Base-by-base conservation (phyloP, 495 filamentous ascomycete species). In the Aspergillus bertholletiae region DNA sequence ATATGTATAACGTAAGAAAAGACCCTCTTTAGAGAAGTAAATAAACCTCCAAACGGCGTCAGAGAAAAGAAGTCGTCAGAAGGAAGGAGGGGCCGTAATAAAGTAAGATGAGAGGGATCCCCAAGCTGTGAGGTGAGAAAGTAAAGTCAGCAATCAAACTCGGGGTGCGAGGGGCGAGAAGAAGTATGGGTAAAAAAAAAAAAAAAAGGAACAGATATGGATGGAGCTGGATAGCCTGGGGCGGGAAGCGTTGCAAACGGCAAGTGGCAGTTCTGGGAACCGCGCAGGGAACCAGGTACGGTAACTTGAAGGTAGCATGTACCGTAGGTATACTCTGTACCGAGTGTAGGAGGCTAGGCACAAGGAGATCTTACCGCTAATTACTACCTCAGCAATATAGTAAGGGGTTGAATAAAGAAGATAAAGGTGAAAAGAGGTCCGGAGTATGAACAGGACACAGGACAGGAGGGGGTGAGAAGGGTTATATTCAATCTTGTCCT, bases 371-470 rank as follows among this genome's bases (percentile, higher is more conserved):
- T 50, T 50, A 50, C 48, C 24, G 48, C 17, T 37, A 37, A 37
- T 48, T 53, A 60, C 53, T 49, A 47, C 56, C 56, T 37, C 34
- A 43, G 20, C n/a, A 40, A 40, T 18, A 40, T 40, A 17, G 34
- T 15, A 13, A 20, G 7, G 18, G 22, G n/a, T 20, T 43, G 21
- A n/a, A 45, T 15, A 32, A 5, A 32, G 15, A 18, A 7, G 17
- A 45, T 20, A 12, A 34, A 51, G n/a, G n/a, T 40, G 8, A 49
- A 23, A 17, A 32, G 40, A n/a, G n/a, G n/a, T n/a, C n/a, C 26
- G 44, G 53, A 48, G 34, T 35, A 53, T 40, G 32, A 55, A 40
- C 45, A 45, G 45, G 11, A 46, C 35, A 54, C 54, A 53, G 7
- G 21, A 18, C n/a, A 30, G 9, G 49, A 44, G 48, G 49, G 23